These are phyloP conservation scores for Earliella scabrosa DNA, from an alignment of 1,284 basidiomycete species.

Conservation along the genomic window DNA sequence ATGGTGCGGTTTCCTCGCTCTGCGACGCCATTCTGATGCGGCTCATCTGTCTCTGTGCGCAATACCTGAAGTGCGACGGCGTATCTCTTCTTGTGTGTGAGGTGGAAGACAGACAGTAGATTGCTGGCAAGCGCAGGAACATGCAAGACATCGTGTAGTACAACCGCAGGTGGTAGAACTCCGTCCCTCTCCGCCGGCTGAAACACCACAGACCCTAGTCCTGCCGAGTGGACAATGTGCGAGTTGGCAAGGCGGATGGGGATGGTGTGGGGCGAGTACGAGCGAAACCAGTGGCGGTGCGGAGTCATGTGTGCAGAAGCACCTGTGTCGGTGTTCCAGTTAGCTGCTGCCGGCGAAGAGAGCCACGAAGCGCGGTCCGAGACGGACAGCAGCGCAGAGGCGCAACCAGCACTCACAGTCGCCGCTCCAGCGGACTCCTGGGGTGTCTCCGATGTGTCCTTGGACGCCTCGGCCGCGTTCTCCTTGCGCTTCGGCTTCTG, in stretches of 20 bases:
- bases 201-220: no score
- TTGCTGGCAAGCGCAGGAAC: constrained; percentile 18
- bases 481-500: neutral
- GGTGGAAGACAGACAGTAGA: constrained; percentile 19
- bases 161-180: no score
- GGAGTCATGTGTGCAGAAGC: constrained; percentile 15
- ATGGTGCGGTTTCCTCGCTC: constrained; percentile 9
- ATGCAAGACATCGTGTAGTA: constrained; percentile 16
- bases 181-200: no score
- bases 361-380: constrained; percentile 1
- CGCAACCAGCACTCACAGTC: constrained; percentile 6
- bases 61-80: neutral
- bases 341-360: constrained; percentile 1
- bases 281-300: constrained; percentile 22
- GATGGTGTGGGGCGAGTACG: constrained; percentile 31
- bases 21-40: constrained; percentile 10
- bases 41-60: constrained; percentile 2
- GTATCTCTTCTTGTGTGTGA: constrained; percentile 2
- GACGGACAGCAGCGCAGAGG: constrained; percentile 1
- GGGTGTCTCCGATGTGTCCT: neutral
- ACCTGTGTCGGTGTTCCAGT: constrained; percentile 16
- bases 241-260: constrained; percentile 5
- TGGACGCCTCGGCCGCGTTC: neutral
- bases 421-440: constrained; percentile 1
- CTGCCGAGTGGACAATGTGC: constrained; percentile 21